Evolutionary conservation across 805 yeast genomes (phyloP), one percentile per base, ranked within the genome.

Genomic region (Wickerhamiella slavikovae): DNA sequence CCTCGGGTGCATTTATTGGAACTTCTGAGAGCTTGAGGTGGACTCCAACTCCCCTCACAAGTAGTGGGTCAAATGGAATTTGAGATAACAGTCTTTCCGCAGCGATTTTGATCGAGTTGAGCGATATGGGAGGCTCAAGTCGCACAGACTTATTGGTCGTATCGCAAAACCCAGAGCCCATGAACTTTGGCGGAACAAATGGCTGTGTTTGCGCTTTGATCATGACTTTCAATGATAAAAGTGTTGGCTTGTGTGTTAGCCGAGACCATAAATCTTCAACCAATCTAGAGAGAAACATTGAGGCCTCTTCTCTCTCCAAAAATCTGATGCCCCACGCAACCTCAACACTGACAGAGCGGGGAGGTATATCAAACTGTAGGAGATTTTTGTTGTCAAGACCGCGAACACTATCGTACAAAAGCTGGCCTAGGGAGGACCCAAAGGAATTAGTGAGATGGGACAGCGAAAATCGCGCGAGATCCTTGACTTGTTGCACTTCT

Each of bases 241-340:
- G 17, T 54, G 43, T 43, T 62, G 54, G 2, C 58, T 50, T 17
- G 68, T 40, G 12, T 54, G 58, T 2, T 1, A 20, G 16, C 30
- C 92, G 57, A 0, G 49, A 36, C 29, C 61, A 52, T 29, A 89
- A 43, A 42, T 80, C 93, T 18, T 52, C 49, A 1, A 74, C 57
- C 28, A 82, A 51, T 13, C 64, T 52, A 21, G 57, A 52, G 7
- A 79, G 44, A 42, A 85, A 89, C 4, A 32, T 38, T 36, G 74
- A 83, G 15, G 74, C 66, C 43, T 85, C 79, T 0, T 50, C 47
- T 18, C 63, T 55, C 1, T 54, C 55, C 19, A 68, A 64, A 38
- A 83, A 75, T 28, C 96, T 47, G 1, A 85, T 76, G 0, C 94
- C 96, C 73, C 80, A 85, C 37, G 80, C 78, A 17, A 85, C 73